Evolutionary conservation across 805 yeast genomes (phyloP), one percentile per base, ranked within the genome.

Genomic region (Candida golubevii): DNA sequence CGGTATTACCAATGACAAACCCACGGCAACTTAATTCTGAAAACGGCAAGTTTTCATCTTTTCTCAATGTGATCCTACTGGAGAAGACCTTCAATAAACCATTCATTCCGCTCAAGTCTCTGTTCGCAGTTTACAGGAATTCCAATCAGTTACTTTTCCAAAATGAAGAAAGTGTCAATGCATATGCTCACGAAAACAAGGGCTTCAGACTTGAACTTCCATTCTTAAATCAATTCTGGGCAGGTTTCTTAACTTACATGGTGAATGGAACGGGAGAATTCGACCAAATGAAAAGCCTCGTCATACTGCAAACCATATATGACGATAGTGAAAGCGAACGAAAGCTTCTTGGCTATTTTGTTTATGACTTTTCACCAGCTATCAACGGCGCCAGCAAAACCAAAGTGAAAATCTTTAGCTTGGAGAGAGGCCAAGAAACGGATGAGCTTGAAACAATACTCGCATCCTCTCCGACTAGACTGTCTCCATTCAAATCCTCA

Each of bases 381-480:
- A 26, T 43, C 5, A 12, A 33, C 6, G 42, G 38, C 7, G 12
- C 18, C 1, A 48, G 46, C 7, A 32, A 31, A n/a, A 34, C 46
- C 5, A 18, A n/a, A 14, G 51, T 47, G 6, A 38, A 43, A 11
- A 35, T 43, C 37, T 31, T 46, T 14, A 18, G 31, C 10, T 36
- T 50, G 18, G 29, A 32, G 10, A 39, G 39, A 8, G 46, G 36
- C 10, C 33, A 23, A 35, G 62, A 51, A 2, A 54, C 49, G 1
- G 63, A 54, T 12, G 54, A 53, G 23, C 67, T 65, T 36, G 75
- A 70, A 29, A 70, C 75, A 1, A 71, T 68, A 7, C 37, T 69
- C 9, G 75, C 72, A 1, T 65, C 67, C 38, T 68, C 74, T 1
- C 70, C 74, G 0, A 45, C 50, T 8, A 57, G 34, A 37, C 64